Conservation (phyloP, 2,329 filamentous ascomycete species). For the Pestalotiopsis sp. region DNA sequence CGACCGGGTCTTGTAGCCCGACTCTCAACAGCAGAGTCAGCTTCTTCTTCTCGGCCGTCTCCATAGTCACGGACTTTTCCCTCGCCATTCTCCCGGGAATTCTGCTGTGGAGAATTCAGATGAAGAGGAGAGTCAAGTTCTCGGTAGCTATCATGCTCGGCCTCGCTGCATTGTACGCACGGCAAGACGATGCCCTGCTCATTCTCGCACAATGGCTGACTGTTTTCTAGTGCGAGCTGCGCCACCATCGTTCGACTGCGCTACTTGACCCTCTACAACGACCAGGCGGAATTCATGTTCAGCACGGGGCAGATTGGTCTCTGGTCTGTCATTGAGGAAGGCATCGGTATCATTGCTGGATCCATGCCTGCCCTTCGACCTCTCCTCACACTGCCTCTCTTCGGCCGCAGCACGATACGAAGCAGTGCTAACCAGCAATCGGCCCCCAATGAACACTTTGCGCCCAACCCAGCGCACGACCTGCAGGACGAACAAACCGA, state of each 20-base stretch:
- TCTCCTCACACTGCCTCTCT: slow-evolving; percentile 34
- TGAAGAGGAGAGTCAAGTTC: slow-evolving; percentile 45
- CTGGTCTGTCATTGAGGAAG: slow-evolving; percentile 51
- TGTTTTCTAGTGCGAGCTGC: slow-evolving; percentile 32
- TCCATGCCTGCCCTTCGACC: slow-evolving; percentile 48
- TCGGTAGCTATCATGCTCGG: slow-evolving; percentile 45
- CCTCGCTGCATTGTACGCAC: slow-evolving; percentile 42
- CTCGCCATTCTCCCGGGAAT: slow-evolving; percentile 40
- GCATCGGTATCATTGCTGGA: slow-evolving; percentile 51
- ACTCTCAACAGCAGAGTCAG: slow-evolving; percentile 31
- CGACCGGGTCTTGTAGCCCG: slow-evolving; percentile 27
- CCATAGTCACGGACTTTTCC: slow-evolving; percentile 36
- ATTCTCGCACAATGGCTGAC: not conserved
- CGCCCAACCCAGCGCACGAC: not conserved
- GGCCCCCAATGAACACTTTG: not conserved
- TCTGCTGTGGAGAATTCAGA: slow-evolving; percentile 42
- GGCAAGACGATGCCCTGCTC: not conserved
- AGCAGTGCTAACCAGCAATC: not conserved
- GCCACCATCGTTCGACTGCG: slow-evolving; percentile 44
- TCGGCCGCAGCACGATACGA: slow-evolving; percentile 17
- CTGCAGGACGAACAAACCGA: not conserved
- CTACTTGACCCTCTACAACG: slow-evolving; percentile 41
- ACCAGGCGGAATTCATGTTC: slow-evolving; percentile 42
- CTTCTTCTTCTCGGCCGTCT: slow-evolving; percentile 38
- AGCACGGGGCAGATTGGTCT: slow-evolving; percentile 42